Base-by-base conservation (phyloP, 768 basidiomycete species). In the Hypholoma sublateritium region DNA sequence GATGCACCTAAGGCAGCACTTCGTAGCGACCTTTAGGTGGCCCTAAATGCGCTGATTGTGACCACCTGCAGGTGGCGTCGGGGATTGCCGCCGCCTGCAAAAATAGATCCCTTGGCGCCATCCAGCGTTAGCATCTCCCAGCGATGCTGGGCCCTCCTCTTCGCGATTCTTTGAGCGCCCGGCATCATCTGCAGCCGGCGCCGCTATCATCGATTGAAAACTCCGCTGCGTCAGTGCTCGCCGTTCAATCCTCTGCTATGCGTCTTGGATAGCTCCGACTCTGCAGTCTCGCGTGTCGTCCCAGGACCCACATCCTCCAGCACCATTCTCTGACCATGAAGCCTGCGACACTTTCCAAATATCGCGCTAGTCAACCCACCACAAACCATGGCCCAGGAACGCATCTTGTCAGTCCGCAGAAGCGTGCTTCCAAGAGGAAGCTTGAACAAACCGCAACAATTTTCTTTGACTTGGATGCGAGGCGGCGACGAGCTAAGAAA, bases 1-100 rank as follows among this genome's bases (percentile, higher is more conserved):
- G n/a, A n/a, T n/a, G n/a, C 41, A 49, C 47, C 47, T 43, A n/a
- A 16, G 47, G 55, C 47, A 50, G n/a, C 35, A 56, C 21, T 32
- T 22, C 12, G 6, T 14, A 7, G 14, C 36, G 8, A 19, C 55
- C 46, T 16, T 28, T 50, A 50, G 55, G 36, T 49, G 39, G 25
- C 47, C 28, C 36, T 35, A 12, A 22, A 3, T 37, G 21, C 6
- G n/a, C 28, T 6, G 53, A 35, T 46, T 55, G n/a, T 22, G 16
- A 28, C 45, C 35, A 32, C 42, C 53, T 37, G 37, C 34, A 35
- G 28, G 28, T 46, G 44, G 14, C 4, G 19, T 36, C 48, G 19
- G 34, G 19, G n/a, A 34, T 50, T 32, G 17, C 48, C 48, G 28
- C 3, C 5, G n/a, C 0, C 7, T 21, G 8, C 21, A 19, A 5